Evolutionary conservation across 2,329 filamentous ascomycete species (phyloP).

Genomic region (Emergomyces africanus): DNA sequence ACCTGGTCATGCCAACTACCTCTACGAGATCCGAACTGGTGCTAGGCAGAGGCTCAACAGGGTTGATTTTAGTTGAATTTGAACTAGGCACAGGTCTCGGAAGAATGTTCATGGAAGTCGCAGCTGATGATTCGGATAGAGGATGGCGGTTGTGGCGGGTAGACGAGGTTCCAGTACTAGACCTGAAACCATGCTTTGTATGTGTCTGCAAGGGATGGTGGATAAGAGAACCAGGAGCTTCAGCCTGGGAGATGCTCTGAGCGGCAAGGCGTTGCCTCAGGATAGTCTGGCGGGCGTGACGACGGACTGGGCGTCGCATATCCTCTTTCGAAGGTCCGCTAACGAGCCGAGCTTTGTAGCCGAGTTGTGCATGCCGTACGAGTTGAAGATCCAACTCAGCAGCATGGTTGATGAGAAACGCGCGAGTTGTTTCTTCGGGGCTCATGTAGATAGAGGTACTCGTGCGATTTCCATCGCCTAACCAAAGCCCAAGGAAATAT

Average conservation of each 20-base stretch:
- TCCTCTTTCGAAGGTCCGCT: background rate
- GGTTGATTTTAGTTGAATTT: background rate
- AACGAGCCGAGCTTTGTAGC: background rate
- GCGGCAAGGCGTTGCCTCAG: background rate
- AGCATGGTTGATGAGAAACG: conserved; percentile 7
- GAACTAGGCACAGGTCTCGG: background rate
- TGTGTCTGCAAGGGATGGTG: background rate
- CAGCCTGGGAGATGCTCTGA: background rate
- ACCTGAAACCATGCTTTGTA: background rate
- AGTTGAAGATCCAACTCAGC: conserved; percentile 7
- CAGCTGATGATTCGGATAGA: background rate
- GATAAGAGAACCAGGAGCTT: background rate
- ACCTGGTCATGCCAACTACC: background rate
- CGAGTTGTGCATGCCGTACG: background rate
- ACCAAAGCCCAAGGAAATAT: conserved; percentile 13
- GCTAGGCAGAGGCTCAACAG: background rate
- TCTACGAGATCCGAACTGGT: background rate
- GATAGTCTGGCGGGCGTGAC: background rate
- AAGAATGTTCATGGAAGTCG: background rate
- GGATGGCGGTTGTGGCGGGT: background rate
- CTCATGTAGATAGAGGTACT: background rate
- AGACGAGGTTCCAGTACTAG: background rate
- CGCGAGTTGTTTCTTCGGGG: conserved; percentile 7
- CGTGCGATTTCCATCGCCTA: conserved; percentile 9
- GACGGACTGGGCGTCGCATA: background rate